These are phyloP conservation scores for Saitozyma sp. DNA, from an alignment of 768 basidiomycete genomes.

Conservation along the genomic window DNA sequence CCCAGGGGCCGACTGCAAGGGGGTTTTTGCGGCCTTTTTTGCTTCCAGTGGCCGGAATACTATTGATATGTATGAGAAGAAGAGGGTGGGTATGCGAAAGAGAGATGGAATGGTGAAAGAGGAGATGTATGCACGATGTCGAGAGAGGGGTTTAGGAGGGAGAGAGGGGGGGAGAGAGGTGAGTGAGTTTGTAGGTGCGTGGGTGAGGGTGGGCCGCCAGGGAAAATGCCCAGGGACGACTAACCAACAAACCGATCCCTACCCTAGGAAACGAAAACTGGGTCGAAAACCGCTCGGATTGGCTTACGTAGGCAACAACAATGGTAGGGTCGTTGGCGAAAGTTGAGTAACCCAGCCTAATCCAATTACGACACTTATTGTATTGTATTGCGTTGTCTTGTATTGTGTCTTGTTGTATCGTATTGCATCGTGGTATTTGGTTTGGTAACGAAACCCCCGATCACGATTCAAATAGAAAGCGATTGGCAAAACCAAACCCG, in stretches of 20 bases:
- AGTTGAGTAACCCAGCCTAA: background rate
- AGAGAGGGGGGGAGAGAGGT: background rate
- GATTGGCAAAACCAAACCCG: too few relatives aligned
- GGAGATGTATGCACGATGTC: background rate
- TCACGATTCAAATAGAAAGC: too few relatives aligned
- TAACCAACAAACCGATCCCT: too few relatives aligned
- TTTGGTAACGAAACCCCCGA: too few relatives aligned
- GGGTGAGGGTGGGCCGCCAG: background rate
- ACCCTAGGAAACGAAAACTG: background rate
- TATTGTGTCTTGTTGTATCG: too few relatives aligned
- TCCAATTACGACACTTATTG: too few relatives aligned
- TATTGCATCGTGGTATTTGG: too few relatives aligned
- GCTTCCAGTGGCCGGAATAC: constrained; percentile 1
- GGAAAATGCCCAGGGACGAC: too few relatives aligned
- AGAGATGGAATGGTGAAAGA: constrained; percentile 5
- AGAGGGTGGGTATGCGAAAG: background rate
- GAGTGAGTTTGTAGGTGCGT: background rate
- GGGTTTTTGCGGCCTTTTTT: too few relatives aligned
- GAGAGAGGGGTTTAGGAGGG: constrained; percentile 2
- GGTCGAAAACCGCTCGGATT: background rate
- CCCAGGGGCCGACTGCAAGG: too few relatives aligned
- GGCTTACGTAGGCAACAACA: background rate
- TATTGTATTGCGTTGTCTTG: too few relatives aligned
- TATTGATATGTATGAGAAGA: background rate
- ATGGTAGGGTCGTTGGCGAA: background rate